Conservation (phyloP, 129 eudicot species). For the Erigeron canadensis region DNA sequence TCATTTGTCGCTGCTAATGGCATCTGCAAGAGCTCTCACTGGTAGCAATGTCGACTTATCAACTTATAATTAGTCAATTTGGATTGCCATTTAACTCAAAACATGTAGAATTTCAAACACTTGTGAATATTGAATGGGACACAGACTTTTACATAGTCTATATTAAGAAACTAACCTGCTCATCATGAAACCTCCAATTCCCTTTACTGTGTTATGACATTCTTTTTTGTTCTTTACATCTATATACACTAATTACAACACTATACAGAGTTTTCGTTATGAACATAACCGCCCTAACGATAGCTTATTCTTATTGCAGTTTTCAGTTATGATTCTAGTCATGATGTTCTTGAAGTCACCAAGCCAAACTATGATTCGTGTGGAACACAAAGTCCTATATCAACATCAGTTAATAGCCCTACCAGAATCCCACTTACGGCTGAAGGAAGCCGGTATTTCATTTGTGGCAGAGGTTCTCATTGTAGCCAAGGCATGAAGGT, state of each 20-base stretch:
- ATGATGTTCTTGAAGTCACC: constrained; percentile 59
- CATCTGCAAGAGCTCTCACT: neutral
- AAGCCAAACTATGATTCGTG: constrained; percentile 52
- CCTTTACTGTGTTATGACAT: too few relatives aligned
- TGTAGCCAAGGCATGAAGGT: constrained; percentile 79
- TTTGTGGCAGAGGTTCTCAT: constrained; percentile 58
- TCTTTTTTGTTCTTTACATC: too few relatives aligned
- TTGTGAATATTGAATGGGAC: too few relatives aligned
- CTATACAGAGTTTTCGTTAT: neutral
- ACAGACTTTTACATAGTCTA: neutral
- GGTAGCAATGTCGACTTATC: neutral
- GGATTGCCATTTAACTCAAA: neutral
- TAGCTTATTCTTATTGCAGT: constrained; percentile 10
- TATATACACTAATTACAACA: neutral
- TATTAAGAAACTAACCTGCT: too few relatives aligned
- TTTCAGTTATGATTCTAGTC: constrained; percentile 35
- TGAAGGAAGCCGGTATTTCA: constrained; percentile 59
- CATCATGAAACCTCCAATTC: too few relatives aligned
- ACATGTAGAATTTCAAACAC: neutral
- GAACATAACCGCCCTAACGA: neutral
- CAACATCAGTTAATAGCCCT: constrained; percentile 33
- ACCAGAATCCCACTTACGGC: constrained; percentile 44
- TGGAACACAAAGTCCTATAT: constrained; percentile 31
- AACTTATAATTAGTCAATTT: neutral
- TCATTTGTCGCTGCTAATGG: neutral